Base-by-base conservation (phyloP, 768 basidiomycete genomes). In the Suillus spraguei region DNA sequence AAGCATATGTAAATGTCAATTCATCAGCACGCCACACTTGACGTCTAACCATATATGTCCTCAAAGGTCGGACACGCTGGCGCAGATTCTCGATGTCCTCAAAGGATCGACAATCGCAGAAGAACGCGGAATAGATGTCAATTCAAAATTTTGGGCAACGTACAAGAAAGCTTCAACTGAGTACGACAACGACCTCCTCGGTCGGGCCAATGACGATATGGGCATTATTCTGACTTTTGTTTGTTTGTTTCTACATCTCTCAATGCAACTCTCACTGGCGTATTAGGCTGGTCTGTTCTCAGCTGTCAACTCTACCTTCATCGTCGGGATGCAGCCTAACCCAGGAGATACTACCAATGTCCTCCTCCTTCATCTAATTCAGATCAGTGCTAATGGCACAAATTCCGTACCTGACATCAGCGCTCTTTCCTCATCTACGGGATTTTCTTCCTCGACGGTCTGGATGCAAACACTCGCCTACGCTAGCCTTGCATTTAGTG, bases 211-310 rank as follows among this genome's bases (percentile, higher is more conserved):
- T 52, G 50, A 52, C 9, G 58, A 59, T 46, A 59, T 59, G 58
- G 58, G 32, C 0, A 59, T 59, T 10, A 46, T 59, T 8, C 24
- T 59, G 39, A 59, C 44, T 11, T 59, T 59, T 16, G 58, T 59
- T 4, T 5, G 58, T 59, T 46, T 20, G 0, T 11, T 9, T 28
- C 33, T 47, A 28, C 0, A 1, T 8, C 5, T 35, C 2, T 28
- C 35, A 7, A 54, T 22, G n/a, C 6, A 28, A 46, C 1, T 59
- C 24, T 41, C 4, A 59, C 9, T 17, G 24, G 11, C 4, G 3
- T 16, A 46, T 13, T 11, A 59, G 58, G 38, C 58, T 59, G 58
- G 39, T 47, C 22, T 59, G 4, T 59, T 59, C 16, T 59, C 58
- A 28, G 58, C 58, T 2, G 58, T 59, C n/a, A 46, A 46, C 28